These are phyloP conservation scores for Whalleya microplaca DNA, from an alignment of 2,329 filamentous ascomycete genomes.

Conservation along the genomic window DNA sequence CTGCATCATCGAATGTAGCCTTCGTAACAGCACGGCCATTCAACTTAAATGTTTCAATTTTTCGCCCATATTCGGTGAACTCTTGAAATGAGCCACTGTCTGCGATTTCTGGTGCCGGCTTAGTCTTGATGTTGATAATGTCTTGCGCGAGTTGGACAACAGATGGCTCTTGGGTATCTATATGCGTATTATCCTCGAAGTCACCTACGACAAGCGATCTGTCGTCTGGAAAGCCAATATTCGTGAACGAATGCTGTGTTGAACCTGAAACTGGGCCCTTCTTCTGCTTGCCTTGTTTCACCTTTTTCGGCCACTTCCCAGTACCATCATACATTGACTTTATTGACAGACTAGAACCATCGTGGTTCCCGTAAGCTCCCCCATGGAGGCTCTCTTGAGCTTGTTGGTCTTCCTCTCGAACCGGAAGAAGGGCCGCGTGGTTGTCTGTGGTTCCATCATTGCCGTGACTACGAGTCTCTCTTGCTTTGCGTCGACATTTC, in stretches of 20 bases:
- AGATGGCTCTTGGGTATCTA: not conserved
- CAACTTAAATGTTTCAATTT: not conserved
- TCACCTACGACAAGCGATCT: slow-evolving; percentile 2
- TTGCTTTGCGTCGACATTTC: too few species aligned
- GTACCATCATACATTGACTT: slow-evolving; percentile 8
- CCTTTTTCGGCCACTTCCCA: not conserved
- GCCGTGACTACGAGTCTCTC: too few species aligned
- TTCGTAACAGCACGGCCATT: not conserved
- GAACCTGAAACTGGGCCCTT: not conserved
- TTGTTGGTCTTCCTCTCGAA: too few species aligned
- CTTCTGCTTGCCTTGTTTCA: too few species aligned
- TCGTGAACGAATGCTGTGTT: not conserved
- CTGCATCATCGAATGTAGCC: slow-evolving; percentile 1
- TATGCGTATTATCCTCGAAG: not conserved
- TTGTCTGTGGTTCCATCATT: too few species aligned
- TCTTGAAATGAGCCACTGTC: not conserved
- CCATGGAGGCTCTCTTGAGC: too few species aligned
- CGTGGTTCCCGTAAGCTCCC: too few species aligned
- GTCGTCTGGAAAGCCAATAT: not conserved
- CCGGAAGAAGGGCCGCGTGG: too few species aligned
- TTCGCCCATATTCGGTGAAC: not conserved
- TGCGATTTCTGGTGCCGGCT: not conserved
- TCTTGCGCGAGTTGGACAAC: not conserved
- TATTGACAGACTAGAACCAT: too few species aligned
- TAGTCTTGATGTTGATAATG: not conserved